Percentiles rank a stretch among this genome's conserved stretches.
Evolutionary conservation across 371 early-diverging fungal genomes (phyloP).

Genomic region (Basidiobolus meristosporus): DNA sequence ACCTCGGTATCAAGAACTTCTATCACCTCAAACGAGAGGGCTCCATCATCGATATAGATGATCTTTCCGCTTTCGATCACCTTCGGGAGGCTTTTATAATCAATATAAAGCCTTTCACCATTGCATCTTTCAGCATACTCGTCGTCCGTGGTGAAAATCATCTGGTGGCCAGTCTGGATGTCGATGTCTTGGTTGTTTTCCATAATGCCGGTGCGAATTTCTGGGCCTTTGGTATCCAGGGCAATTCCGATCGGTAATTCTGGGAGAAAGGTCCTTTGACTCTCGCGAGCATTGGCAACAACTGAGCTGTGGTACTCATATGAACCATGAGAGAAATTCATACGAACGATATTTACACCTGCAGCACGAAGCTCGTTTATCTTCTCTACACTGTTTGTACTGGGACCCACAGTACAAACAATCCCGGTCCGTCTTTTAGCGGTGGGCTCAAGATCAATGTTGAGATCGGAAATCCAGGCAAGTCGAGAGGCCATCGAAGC

Average conservation of each 20-base stretch:
- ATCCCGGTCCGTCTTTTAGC: slow-evolving; percentile 59
- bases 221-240: too few species aligned
- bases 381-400: slow-evolving; percentile 69
- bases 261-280: slow-evolving; percentile 5
- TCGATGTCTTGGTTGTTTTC: slow-evolving; percentile 37
- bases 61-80: slow-evolving; percentile 60
- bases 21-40: slow-evolving; percentile 63
- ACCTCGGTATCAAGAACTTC: slow-evolving; percentile 34
- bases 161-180: slow-evolving; percentile 45
- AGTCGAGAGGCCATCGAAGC: too few species aligned
- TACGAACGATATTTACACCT: slow-evolving; percentile 92
- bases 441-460: slow-evolving; percentile 32
- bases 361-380: slow-evolving; percentile 68
- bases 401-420: slow-evolving; percentile 62
- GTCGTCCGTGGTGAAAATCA: slow-evolving; percentile 70
- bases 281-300: slow-evolving; percentile 55
- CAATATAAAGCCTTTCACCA: slow-evolving; percentile 56
- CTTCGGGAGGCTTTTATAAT: slow-evolving; percentile 72
- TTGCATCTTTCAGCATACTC: slow-evolving; percentile 37
- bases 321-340: slow-evolving; percentile 92
- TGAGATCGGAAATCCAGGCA: slow-evolving; percentile 52
- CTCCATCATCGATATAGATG: slow-evolving; percentile 79
- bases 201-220: slow-evolving; percentile 65
- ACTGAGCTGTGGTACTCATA: slow-evolving; percentile 87
- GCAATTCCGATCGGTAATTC: too few species aligned